Evolutionary conservation across 805 yeast species (phyloP), one percentile per base, ranked within the genome.

Genomic region (Barnettozyma populi): DNA sequence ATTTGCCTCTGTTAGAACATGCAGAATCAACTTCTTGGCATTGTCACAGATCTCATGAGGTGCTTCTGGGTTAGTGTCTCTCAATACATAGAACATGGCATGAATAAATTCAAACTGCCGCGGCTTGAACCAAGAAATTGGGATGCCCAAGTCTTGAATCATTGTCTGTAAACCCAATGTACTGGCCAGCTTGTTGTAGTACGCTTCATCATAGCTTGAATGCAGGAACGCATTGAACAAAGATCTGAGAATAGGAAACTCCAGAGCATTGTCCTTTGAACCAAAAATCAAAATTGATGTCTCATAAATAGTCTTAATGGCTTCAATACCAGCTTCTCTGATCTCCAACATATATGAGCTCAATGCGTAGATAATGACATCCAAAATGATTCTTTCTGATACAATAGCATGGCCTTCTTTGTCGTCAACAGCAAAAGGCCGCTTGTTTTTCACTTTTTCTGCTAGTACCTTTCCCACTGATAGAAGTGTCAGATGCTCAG

Each of bases 1-100:
- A 61, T 86, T 87, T 57, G 95, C 89, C 7, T 77, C 79, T 31
- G 68, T 73, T 34, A 95, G 65, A 18, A 90, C 71, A 44, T 78
- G 75, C 48, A 82, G 65, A 6, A 89, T 80, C 51, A 94, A 69
- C 2, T 74, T 74, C 51, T 80, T 79, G 0, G 98, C 96, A 49
- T 79, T 76, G 2, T 75, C 76, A 36, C 89, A 73, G 13, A 92
- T 95, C 51, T 76, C 80, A 41, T 80, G 75, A 0, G 98, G 97
- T 2, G 92, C 94, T 41, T 90, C 95, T 2, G 81, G 75, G 0
- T 96, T 90, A 0, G 95, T 84, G 59, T 94, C 99, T 60, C 95
- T 79, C 51, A 92, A 70, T 3, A 92, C 95, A 66, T 90, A 95
- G 54, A 92, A 81, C 64, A 94, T 76, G 0, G 97, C 89, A 41